Base-by-base conservation (phyloP, 2,329 filamentous ascomycete genomes). In the Venturia carpophila region DNA sequence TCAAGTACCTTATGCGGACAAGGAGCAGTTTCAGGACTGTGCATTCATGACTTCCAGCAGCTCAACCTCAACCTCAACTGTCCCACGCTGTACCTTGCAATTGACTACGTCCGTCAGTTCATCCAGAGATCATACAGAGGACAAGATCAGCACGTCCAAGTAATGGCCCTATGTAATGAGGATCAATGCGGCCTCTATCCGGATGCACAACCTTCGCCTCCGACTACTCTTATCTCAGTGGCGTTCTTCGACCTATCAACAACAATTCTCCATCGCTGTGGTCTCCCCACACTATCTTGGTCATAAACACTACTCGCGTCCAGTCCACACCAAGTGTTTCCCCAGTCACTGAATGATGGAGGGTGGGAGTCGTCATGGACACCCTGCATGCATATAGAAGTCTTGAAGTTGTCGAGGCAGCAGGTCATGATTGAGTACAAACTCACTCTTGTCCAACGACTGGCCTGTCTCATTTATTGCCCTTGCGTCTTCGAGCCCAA, bases 211-310 rank as follows among this genome's bases (percentile, higher is more conserved):
- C 1, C 5, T 5, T n/a, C 17, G 47, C 47, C 30, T 58, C 52
- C 52, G 30, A 58, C 52, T 58, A 58, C 52, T 34, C 52, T 58
- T 58, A 58, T 58, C 52, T 58, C 17, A 11, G 52, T 58, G 52
- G 52, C 52, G 52, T 58, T 37, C 52, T 58, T 58, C 5, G 11
- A 52, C 52, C 52, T 58, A 58, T 58, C 52, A 58, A n/a, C 15
- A 37, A 37, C 27, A 13, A 37, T 13, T 24, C 15, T 37, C 11
- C 15, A 19, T n/a, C 13, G 1, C 37, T 34, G 30, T 58, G 30
- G n/a, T 21, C 47, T 58, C 52, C 52, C 30, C 52, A 58, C 52
- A 37, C 52, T 58, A 58, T 37, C 30, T 58, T 58, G 52, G 52
- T 52, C 9, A 15, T 37, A 1, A 58, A 17, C 52, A 56, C 49